phyloP scores from a whole-genome alignment of 345 rosid genomes.

The Camelina hispida region DNA sequence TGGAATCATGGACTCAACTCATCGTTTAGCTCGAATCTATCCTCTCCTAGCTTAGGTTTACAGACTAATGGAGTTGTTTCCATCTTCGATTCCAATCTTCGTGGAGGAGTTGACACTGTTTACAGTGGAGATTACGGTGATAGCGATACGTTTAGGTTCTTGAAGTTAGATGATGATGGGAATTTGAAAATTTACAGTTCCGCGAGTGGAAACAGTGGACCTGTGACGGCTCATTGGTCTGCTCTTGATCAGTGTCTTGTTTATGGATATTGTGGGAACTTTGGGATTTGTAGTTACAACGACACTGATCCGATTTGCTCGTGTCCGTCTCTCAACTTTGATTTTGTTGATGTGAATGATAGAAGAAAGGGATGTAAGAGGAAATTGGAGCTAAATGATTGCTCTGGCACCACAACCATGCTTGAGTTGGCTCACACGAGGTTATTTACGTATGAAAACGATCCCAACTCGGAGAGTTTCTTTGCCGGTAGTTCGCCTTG shows the following conservation, averaged over 20 bases:
- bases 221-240: conserved; percentile 49
- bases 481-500: conserved; percentile 54
- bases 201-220: conserved; percentile 34
- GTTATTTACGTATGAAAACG: conserved; percentile 49
- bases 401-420: conserved; percentile 56
- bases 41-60: conserved; percentile 53
- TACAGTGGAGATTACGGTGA: conserved; percentile 66
- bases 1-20: conserved; percentile 68
- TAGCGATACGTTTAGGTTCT: conserved; percentile 55
- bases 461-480: conserved; percentile 40
- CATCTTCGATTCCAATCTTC: conserved; percentile 43
- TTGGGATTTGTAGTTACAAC: conserved; percentile 64
- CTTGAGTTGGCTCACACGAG: conserved; percentile 50
- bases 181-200: conserved; percentile 66
- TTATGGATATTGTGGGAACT: conserved; percentile 65
- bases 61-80: conserved; percentile 51
- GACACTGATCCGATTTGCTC: conserved; percentile 53
- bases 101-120: conserved; percentile 35
- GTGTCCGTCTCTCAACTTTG: conserved; percentile 73
- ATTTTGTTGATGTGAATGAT: conserved; percentile 52
- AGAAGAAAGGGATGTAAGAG: conserved; percentile 64
- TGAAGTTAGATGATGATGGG: conserved; percentile 64
- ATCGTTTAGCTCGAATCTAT: conserved; percentile 49
- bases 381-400: conserved; percentile 52
- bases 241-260: conserved; percentile 66